Evolutionary conservation across 345 rosid species (phyloP).

Genomic region (Arabidopsis suecica): DNA sequence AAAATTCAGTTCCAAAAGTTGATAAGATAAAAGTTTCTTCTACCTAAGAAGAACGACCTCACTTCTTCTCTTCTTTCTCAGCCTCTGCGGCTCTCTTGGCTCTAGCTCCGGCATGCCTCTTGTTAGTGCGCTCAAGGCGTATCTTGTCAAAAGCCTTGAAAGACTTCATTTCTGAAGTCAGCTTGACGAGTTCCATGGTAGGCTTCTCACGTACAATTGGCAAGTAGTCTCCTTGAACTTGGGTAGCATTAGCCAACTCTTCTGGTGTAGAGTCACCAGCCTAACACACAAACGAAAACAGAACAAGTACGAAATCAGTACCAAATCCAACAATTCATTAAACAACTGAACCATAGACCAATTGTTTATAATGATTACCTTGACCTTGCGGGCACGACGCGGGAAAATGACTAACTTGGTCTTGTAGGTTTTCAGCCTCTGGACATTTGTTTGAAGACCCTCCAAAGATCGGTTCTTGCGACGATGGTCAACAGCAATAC

Average conservation of each 20-base stretch:
- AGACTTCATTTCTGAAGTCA: slow-evolving; percentile 73
- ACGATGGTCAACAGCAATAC: slow-evolving; percentile 77
- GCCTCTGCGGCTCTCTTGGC: slow-evolving; percentile 91
- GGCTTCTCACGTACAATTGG: slow-evolving; percentile 73
- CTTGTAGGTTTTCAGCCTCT: slow-evolving; percentile 90
- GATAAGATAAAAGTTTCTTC: slow-evolving; percentile 12
- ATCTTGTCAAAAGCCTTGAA: slow-evolving; percentile 83
- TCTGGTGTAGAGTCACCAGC: slow-evolving; percentile 91
- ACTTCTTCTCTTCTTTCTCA: slow-evolving; percentile 95
- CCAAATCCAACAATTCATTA: not conserved
- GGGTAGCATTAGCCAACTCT: slow-evolving; percentile 82
- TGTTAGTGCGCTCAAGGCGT: slow-evolving; percentile 62
- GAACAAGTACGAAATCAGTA: not conserved
- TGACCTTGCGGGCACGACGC: slow-evolving; percentile 67
- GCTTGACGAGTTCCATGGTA: slow-evolving; percentile 73
- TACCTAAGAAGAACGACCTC: slow-evolving; percentile 37
- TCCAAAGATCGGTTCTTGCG: slow-evolving; percentile 75
- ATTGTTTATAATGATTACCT: slow-evolving; percentile 48
- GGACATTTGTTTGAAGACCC: slow-evolving; percentile 72
- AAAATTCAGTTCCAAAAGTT: slow-evolving; percentile 23
- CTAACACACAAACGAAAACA: slow-evolving; percentile 40
- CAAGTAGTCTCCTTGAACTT: slow-evolving; percentile 73
- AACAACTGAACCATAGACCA: not conserved
- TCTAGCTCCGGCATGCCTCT: slow-evolving; percentile 71
- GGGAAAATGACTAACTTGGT: slow-evolving; percentile 88